Evolutionary conservation across 257 asterid genomes (phyloP).

Genomic region (Capsicum rhomboideum): DNA sequence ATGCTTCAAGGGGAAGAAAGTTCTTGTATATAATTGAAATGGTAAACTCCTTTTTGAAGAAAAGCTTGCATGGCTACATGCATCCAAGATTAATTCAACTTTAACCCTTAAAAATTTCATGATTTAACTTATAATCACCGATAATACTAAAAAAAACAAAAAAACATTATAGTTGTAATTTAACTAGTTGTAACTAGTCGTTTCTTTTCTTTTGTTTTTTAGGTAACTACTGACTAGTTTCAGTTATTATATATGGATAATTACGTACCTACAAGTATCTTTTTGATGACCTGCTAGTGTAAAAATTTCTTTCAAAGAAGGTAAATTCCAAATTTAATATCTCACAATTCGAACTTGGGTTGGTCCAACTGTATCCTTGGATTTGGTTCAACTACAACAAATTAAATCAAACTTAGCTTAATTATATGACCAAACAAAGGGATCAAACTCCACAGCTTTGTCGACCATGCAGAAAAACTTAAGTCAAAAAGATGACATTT

Average conservation of each 20-base stretch:
- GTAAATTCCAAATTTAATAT: not conserved
- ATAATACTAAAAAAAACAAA: not conserved
- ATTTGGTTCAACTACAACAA: conserved; percentile 5
- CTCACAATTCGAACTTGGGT: conserved; percentile 5
- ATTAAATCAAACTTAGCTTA: not conserved
- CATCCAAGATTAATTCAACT: not conserved
- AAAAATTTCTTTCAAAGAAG: not conserved
- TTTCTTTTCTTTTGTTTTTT: not conserved
- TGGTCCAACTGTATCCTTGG: conserved; percentile 11
- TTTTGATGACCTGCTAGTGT: not conserved
- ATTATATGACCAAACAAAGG: conserved; percentile 13
- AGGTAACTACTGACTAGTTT: not conserved
- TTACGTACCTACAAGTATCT: not conserved
- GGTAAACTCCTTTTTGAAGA: not conserved
- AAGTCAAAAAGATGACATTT: conserved; percentile 8
- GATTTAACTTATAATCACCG: not conserved
- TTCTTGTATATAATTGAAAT: not conserved
- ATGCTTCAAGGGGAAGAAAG: conserved; percentile 10
- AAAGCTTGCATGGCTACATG: not conserved
- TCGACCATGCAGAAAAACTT: not conserved
- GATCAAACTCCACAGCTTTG: not conserved
- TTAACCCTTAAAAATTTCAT: not conserved
- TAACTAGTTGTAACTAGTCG: not conserved
- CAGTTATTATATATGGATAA: too few relatives aligned
- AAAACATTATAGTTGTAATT: not conserved